These are phyloP conservation scores for Solidago caesia DNA, from an alignment of 129 eudicot genomes.

Conservation along the genomic window DNA sequence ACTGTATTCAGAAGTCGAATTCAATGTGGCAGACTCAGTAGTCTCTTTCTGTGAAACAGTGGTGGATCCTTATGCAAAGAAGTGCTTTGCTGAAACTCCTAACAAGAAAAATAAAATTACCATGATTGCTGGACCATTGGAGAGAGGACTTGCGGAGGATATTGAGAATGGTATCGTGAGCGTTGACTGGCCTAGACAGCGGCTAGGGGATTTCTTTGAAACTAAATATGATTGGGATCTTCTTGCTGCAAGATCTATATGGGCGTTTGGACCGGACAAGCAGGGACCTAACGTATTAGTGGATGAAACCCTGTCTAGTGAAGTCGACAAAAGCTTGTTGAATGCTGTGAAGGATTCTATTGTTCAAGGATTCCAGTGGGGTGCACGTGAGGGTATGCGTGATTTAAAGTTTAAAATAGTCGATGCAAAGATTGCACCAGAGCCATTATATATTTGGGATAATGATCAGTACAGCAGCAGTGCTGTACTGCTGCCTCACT, in stretches of 20 bases:
- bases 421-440: slow-evolving; percentile 92
- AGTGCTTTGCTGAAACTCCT: slow-evolving; percentile 96
- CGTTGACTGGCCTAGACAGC: slow-evolving; percentile 91
- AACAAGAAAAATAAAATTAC: slow-evolving; percentile 95
- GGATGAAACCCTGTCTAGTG: slow-evolving; percentile 93
- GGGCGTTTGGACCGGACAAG: slow-evolving; percentile 98
- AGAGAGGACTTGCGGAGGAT: slow-evolving; percentile 95
- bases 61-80: slow-evolving; percentile 92
- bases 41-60: slow-evolving; percentile 98
- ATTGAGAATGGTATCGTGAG: slow-evolving; percentile 91
- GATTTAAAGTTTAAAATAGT: slow-evolving; percentile 93
- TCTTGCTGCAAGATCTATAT: slow-evolving; percentile 93
- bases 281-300: slow-evolving; percentile 94
- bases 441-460: too few species aligned
- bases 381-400: slow-evolving; percentile 98
- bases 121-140: slow-evolving; percentile 96
- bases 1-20: slow-evolving; percentile 96
- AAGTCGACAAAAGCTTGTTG: slow-evolving; percentile 84
- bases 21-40: slow-evolving; percentile 97
- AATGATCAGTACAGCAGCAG: too few species aligned
- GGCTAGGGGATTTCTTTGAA: slow-evolving; percentile 85
- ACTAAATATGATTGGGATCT: slow-evolving; percentile 96
- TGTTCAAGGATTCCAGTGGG: slow-evolving; percentile 99
- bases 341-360: slow-evolving; percentile 92
- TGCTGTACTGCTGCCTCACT: too few species aligned